Base-by-base conservation (phyloP, 345 rosid genomes). In the Cardamine occulta region DNA sequence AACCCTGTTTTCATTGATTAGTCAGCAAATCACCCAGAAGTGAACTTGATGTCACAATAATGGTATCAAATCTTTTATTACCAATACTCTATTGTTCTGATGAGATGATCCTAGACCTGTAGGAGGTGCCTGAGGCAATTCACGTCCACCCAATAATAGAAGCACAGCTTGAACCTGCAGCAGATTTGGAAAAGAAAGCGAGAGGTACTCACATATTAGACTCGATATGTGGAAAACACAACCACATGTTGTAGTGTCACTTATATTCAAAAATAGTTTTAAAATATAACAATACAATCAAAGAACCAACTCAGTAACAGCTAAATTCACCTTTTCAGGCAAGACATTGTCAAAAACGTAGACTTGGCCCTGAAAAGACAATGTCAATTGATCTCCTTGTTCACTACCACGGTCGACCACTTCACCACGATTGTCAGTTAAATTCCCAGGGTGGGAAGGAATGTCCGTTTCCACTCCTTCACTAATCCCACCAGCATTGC, bases 321-420 rank as follows among this genome's bases (percentile, higher is more conserved):
- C n/a, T 6, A 37, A 42, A 68, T 53, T 39, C 35, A 85, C 95
- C 90, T 87, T 89, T 63, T 85, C 95, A 1, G 92, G 88, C 24
- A 85, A 79, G 39, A 89, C 90, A 6, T 88, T 82, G 42, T 89
- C 95, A 56, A 87, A 89, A 31, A 89, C 92, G 70, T 90, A 91
- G 78, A 91, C 91, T 76, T 88, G 90, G 4, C 90, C 96, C 32
- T 88, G 89, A 68, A 87, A 88, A 66, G 96, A 87, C 78, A 91
- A 74, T 3, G 91, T 88, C 42, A 91, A 82, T 48, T 86, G 94
- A 68, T 85, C 90, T 59, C 86, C 87, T 63, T 73, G 82, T 44
- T 82, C 85, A 70, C 78, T 80, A 65, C 81, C 67, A 23, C 68
- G 84, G 21, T 79, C 77, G 1, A 80, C 80, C 19, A 80, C 76